Base-by-base conservation (phyloP, 257 asterid species). In the Petunia secreta region DNA sequence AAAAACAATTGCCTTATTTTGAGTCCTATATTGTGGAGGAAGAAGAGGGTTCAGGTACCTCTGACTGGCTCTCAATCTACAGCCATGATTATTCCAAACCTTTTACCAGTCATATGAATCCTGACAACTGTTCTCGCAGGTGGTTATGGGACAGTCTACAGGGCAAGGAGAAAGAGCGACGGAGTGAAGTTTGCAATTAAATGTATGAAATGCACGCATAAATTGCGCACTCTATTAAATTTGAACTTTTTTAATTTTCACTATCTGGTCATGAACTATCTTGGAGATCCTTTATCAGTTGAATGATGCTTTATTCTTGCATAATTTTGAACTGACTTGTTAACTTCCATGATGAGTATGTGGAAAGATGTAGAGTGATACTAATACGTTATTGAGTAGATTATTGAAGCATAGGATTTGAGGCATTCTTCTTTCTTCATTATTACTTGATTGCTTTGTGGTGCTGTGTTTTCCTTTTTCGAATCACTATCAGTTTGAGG, bases 141-240 rank as follows among this genome's bases (percentile, higher is more conserved):
- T 85, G 99, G 99, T 78, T 95, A 95, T 85, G 98, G 99, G 77
- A 95, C 98, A 48, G 99, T 95, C 83, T 95, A 91, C 87, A 87
- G 92, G 87, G 97, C 97, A 82, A 91, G 85, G 87, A 89, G 98
- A 83, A 95, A 92, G 88, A 75, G 83, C 52, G 98, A 95, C 80
- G 99, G 96, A 73, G 84, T 79, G 48, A 87, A 87, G 75, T 92
- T 92, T 89, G 99, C 99, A 71, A 91, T 95, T 80, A 95, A 95
- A 90, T 89, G 98, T 92, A 86, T 67, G 94, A 67, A 16, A 37
- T 48, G 34, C 77, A 8, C 75, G 5, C 39, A 8, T 53, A 73
- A 36, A 50, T 71, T 48, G 46, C 62, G 2, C 48, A 50, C 50
- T 50, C 50, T 5, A 6, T 52, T 69, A 25, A 69, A 73, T 73